phyloP scores from a whole-genome alignment of 2,329 filamentous ascomycete genomes.

The Scytalidium sp. region DNA sequence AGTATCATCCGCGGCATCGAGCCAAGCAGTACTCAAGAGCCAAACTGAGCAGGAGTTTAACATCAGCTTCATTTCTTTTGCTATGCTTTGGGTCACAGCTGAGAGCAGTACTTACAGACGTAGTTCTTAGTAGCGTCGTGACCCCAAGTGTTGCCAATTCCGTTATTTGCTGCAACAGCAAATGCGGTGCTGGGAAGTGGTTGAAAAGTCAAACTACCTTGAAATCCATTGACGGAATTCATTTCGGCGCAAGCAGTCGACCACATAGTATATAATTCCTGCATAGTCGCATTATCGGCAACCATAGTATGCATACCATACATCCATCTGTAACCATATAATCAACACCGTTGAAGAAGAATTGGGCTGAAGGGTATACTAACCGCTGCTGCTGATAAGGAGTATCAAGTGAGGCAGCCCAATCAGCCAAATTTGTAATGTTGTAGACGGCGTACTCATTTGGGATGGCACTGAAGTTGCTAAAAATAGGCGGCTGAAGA shows the following conservation, averaged over 20 bases:
- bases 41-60: conserved; percentile 25
- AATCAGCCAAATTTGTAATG: conserved; percentile 1
- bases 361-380: background rate
- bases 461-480: conserved; percentile 19
- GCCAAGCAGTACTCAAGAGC: conserved; percentile 37
- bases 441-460: conserved; percentile 1
- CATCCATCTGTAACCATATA: background rate
- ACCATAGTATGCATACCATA: background rate
- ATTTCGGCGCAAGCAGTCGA: background rate
- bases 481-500: background rate
- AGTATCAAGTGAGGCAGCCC: conserved; percentile 1
- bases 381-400: background rate
- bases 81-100: background rate
- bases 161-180: conserved; percentile 30
- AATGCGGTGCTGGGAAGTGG: conserved; percentile 20
- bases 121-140: conserved; percentile 26
- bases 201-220: background rate
- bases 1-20: conserved; percentile 30
- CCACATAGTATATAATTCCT: background rate
- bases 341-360: background rate
- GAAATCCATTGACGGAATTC: background rate
- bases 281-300: background rate
- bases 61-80: background rate
- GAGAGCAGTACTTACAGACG: conserved; percentile 27
- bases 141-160: conserved; percentile 36